Percentiles rank a stretch among this genome's conserved stretches.
Evolutionary conservation across 2,329 filamentous ascomycete species (phyloP).

Genomic region (Peltaster fructicola): DNA sequence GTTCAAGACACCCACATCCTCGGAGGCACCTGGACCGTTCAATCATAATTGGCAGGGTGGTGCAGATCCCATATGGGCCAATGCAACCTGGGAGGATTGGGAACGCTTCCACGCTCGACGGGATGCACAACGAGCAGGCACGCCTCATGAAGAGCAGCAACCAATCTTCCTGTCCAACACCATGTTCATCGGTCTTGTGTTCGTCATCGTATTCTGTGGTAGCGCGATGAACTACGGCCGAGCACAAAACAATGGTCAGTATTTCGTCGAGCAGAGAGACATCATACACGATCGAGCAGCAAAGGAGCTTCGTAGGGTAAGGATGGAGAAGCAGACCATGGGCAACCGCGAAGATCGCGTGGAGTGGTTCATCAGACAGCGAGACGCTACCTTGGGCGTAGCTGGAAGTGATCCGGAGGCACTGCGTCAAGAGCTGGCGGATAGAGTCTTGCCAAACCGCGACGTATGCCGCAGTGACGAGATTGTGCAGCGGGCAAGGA

Average conservation of each 20-base stretch:
- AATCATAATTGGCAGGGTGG: slow-evolving; percentile 16
- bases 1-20: slow-evolving; percentile 10
- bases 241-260: slow-evolving; percentile 43
- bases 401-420: slow-evolving; percentile 21
- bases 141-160: slow-evolving; percentile 26
- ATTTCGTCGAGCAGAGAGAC: slow-evolving; percentile 48
- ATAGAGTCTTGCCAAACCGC: slow-evolving; percentile 26
- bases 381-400: slow-evolving; percentile 39
- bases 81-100: slow-evolving; percentile 98
- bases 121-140: slow-evolving; percentile 17
- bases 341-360: slow-evolving; percentile 39
- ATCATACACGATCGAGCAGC: slow-evolving; percentile 50
- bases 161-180: slow-evolving; percentile 59
- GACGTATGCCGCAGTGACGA: slow-evolving; percentile 30
- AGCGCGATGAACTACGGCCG: slow-evolving; percentile 55
- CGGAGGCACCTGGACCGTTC: slow-evolving; percentile 14
- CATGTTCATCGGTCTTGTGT: slow-evolving; percentile 56
- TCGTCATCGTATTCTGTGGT: slow-evolving; percentile 50
- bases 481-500: slow-evolving; percentile 10
- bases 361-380: slow-evolving; percentile 56
- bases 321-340: slow-evolving; percentile 32
- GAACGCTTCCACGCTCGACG: slow-evolving; percentile 50
- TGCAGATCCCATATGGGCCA: slow-evolving; percentile 39
- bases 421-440: slow-evolving; percentile 27
- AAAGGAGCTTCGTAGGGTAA: slow-evolving; percentile 39